Conservation (phyloP, 108 stramenopile genomes). For the Cyclotella baltica region DNA sequence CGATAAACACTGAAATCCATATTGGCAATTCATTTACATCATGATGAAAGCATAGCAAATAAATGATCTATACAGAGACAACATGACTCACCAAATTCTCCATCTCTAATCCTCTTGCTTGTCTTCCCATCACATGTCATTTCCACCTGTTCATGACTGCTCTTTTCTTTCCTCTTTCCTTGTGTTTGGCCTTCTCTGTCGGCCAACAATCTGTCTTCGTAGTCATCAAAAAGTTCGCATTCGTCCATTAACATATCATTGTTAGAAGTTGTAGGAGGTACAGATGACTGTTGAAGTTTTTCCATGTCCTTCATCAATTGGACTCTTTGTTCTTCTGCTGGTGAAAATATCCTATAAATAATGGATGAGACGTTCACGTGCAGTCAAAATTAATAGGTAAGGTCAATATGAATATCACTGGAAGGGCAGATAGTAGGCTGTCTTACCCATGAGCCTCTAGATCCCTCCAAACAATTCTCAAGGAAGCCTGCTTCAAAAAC, state of each 20-base stretch:
- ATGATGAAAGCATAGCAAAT: background rate
- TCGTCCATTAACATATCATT: slow-evolving; percentile 63
- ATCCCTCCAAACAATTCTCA: slow-evolving; percentile 80
- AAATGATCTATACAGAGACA: background rate
- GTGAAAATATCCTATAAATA: slow-evolving; percentile 55
- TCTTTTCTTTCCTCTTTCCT: slow-evolving; percentile 43
- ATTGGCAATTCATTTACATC: background rate
- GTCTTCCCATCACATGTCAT: slow-evolving; percentile 64
- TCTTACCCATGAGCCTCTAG: slow-evolving; percentile 67
- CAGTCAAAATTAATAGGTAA: background rate
- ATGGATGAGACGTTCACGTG: background rate
- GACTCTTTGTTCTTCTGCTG: slow-evolving; percentile 62
- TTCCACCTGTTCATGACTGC: slow-evolving; percentile 80
- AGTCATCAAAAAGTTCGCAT: slow-evolving; percentile 77
- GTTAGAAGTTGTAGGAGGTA: background rate
- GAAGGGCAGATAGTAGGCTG: too few species aligned
- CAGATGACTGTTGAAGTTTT: background rate
- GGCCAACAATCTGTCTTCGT: slow-evolving; percentile 44
- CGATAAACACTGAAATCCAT: slow-evolving; percentile 67
- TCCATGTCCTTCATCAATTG: slow-evolving; percentile 38
- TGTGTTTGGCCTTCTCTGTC: background rate
- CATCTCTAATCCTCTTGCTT: slow-evolving; percentile 71
- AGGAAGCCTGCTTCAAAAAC: slow-evolving; percentile 39
- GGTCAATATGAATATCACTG: too few species aligned
- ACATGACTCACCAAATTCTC: slow-evolving; percentile 65